Evolutionary conservation across 1,284 basidiomycete genomes (phyloP), one percentile per base, ranked within the genome.

Genomic region (Mycena sp.): DNA sequence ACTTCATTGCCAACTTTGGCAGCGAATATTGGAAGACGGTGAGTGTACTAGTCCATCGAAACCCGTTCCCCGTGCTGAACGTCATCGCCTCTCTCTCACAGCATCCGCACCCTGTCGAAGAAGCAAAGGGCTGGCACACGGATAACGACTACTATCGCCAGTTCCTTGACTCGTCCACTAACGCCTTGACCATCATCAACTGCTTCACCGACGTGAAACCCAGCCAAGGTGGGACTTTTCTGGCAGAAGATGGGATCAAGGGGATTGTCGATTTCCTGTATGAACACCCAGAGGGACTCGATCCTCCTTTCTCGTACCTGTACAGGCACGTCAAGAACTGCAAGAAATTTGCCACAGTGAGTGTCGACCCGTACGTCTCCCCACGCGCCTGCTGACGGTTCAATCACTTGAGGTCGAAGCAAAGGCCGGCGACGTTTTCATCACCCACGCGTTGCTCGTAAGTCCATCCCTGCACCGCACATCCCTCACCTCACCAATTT

Each of bases 141-240:
- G 59, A 61, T 41, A 61, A 55, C 44, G 59, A 61, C 59, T 61
- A 61, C 59, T 61, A 61, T 49, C 59, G 59, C 44, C 59, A 61
- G 59, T 61, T 61, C 51, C 59, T 61, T 5, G 59, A 61, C 59
- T 61, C 59, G 29, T 40, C 52, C 37, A 61, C 44, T 28, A 55
- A 61, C 45, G 52, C 59, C 44, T 49, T 61, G 51, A 61, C 52
- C 44, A 61, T 61, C 37, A 61, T 61, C 51, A 61, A 61, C 52
- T 61, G 59, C 51, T 61, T 61, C 43, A 61, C 59, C 17, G 59
- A 61, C 52, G 52, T 61, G 37, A 61, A 61, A 54, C 52, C 43
- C 28, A 51, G 59, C 44, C 59, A 61, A 48, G 59, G 59, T 43
- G 59, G 59, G 59, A 61, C 59, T 30, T 61, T 61, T 43, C 52